A percentile compares a stretch with the other conserved stretches of the same genome.
Conservation (phyloP, 352 stramenopile species). For the Phytophthora foliorum region DNA sequence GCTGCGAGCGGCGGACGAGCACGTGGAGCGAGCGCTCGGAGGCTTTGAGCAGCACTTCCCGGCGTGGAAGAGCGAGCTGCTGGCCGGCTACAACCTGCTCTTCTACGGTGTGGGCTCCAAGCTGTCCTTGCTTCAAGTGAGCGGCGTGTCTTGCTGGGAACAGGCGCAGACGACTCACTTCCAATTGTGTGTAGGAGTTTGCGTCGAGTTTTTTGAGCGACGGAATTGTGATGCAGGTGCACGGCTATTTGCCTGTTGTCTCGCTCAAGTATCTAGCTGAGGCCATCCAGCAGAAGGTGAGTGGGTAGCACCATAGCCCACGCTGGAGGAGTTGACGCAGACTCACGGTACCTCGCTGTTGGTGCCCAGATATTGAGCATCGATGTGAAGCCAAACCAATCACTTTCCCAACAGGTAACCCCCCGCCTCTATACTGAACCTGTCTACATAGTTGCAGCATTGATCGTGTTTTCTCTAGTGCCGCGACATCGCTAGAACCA, state of each 20-base stretch:
- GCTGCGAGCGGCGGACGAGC: slow-evolving; percentile 32
- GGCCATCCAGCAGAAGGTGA: slow-evolving; percentile 49
- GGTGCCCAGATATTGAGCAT: slow-evolving; percentile 31
- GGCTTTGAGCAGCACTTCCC: slow-evolving; percentile 39
- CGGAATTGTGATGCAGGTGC: slow-evolving; percentile 55
- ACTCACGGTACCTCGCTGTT: too few species aligned
- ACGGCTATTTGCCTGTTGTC: slow-evolving; percentile 65
- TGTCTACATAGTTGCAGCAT: slow-evolving; percentile 5
- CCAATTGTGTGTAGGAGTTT: slow-evolving; percentile 47
- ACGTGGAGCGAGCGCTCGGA: slow-evolving; percentile 11
- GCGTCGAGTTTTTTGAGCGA: slow-evolving; percentile 38
- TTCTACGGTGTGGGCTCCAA: slow-evolving; percentile 68
- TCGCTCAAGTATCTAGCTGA: slow-evolving; percentile 55
- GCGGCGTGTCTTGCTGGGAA: neutral
- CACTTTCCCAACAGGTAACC: slow-evolving; percentile 43
- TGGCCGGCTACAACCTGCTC: slow-evolving; percentile 60
- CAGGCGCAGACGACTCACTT: neutral
- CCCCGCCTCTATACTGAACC: neutral
- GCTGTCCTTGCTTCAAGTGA: slow-evolving; percentile 62
- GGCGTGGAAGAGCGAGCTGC: slow-evolving; percentile 54
- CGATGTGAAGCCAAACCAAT: slow-evolving; percentile 33
- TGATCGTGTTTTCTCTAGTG: slow-evolving; percentile 28
- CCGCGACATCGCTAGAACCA: slow-evolving; percentile 38
- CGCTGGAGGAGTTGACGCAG: too few species aligned
- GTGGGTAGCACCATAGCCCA: too few species aligned